Conservation (phyloP, 2,329 filamentous ascomycete species). For the Cladorrhinum sp. region DNA sequence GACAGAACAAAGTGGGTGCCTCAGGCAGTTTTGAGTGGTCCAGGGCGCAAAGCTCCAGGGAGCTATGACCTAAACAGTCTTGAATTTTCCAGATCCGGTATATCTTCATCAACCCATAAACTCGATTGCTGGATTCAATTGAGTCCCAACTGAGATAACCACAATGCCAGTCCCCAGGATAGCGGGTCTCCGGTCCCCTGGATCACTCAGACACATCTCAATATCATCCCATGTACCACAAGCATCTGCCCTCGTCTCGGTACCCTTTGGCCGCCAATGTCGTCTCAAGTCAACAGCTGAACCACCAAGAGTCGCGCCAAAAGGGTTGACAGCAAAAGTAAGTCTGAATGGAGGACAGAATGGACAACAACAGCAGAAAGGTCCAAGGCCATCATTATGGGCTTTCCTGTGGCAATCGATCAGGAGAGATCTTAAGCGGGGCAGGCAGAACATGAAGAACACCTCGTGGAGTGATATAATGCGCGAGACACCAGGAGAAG, state of each 20-base stretch:
- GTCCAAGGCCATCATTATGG: constrained; percentile 8
- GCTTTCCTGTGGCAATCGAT: constrained; percentile 16
- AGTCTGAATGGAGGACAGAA: neutral
- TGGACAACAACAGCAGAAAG: neutral
- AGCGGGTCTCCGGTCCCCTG: constrained; percentile 9
- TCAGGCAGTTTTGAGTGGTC: constrained; percentile 12
- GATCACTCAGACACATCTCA: constrained; percentile 1
- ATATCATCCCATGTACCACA: constrained; percentile 5
- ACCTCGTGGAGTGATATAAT: constrained; percentile 39
- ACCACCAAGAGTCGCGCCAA: neutral
- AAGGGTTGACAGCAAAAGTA: neutral
- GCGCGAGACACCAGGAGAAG: constrained; percentile 43
- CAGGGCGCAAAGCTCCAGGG: neutral
- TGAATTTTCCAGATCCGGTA: neutral
- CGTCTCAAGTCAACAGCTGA: constrained; percentile 17
- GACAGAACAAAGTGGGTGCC: constrained; percentile 8
- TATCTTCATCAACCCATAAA: neutral
- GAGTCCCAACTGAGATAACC: neutral
- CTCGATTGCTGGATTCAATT: constrained; percentile 5
- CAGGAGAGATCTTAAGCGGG: constrained; percentile 18
- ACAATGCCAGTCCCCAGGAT: constrained; percentile 15
- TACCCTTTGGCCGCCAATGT: neutral
- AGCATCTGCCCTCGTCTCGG: neutral
- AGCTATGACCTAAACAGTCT: constrained; percentile 12
- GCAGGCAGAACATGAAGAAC: constrained; percentile 33